Percentiles rank a stretch among this genome's conserved stretches.
These are phyloP conservation scores for Mycena maculata DNA, from an alignment of 768 basidiomycete species.

Conservation along the genomic window DNA sequence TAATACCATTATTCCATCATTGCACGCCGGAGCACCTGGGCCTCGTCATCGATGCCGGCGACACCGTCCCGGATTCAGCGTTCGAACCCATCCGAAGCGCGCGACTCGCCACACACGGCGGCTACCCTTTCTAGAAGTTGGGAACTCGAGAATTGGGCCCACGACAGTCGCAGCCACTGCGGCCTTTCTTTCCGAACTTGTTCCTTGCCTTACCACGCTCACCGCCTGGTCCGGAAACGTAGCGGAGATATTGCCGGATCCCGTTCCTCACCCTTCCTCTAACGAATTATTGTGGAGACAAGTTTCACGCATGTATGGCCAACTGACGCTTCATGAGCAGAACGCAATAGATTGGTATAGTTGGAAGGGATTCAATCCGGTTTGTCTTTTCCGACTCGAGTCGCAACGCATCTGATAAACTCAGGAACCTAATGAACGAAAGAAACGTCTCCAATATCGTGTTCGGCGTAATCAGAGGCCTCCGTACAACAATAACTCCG, in stretches of 20 bases:
- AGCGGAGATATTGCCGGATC: not conserved
- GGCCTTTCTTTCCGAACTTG: not conserved
- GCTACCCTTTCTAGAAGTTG: not conserved
- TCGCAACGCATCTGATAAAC: not conserved
- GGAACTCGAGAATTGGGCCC: not conserved
- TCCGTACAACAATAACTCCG: too few relatives aligned
- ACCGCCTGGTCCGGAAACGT: not conserved
- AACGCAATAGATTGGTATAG: not conserved
- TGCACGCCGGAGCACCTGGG: not conserved
- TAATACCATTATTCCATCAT: not conserved
- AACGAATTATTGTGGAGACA: not conserved
- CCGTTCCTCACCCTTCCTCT: not conserved
- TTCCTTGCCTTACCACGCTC: not conserved
- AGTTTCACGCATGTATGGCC: not conserved
- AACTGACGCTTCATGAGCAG: not conserved
- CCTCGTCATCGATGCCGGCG: not conserved
- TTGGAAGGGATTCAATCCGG: not conserved
- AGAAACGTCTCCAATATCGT: too few relatives aligned
- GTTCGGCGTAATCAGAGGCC: too few relatives aligned
- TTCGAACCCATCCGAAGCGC: not conserved
- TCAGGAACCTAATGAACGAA: not conserved
- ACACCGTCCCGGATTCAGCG: not conserved
- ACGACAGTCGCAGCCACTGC: not conserved
- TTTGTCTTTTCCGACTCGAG: not conserved
- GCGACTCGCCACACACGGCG: too few relatives aligned